These are phyloP conservation scores for Tetracladium setigerum DNA, from an alignment of 495 filamentous ascomycete species.

Conservation along the genomic window DNA sequence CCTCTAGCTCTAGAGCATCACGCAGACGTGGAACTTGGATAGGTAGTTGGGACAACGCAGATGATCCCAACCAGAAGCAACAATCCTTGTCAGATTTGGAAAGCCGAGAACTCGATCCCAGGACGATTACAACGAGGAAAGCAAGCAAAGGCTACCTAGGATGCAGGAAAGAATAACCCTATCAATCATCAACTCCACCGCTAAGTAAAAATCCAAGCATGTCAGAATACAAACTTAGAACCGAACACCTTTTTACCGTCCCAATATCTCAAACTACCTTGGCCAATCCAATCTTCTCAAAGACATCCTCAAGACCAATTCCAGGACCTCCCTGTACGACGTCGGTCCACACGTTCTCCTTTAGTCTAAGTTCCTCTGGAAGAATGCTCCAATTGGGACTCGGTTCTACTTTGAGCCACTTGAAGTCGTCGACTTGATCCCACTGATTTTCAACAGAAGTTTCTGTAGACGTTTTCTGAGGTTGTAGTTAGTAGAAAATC, in stretches of 20 bases:
- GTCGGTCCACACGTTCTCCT: slow-evolving; percentile 60
- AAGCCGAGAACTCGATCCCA: too few relatives aligned
- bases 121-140: too few relatives aligned
- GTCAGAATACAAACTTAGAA: not conserved
- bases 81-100: too few relatives aligned
- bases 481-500: not conserved
- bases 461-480: slow-evolving; percentile 18
- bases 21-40: too few relatives aligned
- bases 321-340: slow-evolving; percentile 57
- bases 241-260: not conserved
- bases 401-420: slow-evolving; percentile 80
- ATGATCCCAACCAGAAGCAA: too few relatives aligned
- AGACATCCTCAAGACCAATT: slow-evolving; percentile 57
- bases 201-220: slow-evolving; percentile 6
- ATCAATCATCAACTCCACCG: slow-evolving; percentile 5
- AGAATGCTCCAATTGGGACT: slow-evolving; percentile 86
- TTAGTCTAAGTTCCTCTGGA: slow-evolving; percentile 48
- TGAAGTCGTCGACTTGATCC: slow-evolving; percentile 92
- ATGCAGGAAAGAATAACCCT: too few relatives aligned
- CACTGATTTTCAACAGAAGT: slow-evolving; percentile 53
- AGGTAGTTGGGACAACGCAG: too few relatives aligned
- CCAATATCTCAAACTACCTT: slow-evolving; percentile 2
- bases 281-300: slow-evolving; percentile 49
- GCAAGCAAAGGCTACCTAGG: too few relatives aligned
- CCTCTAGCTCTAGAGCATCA: too few relatives aligned